These are phyloP conservation scores for Sugiyamaella floridensis DNA, from an alignment of 805 yeast genomes.

Conservation along the genomic window DNA sequence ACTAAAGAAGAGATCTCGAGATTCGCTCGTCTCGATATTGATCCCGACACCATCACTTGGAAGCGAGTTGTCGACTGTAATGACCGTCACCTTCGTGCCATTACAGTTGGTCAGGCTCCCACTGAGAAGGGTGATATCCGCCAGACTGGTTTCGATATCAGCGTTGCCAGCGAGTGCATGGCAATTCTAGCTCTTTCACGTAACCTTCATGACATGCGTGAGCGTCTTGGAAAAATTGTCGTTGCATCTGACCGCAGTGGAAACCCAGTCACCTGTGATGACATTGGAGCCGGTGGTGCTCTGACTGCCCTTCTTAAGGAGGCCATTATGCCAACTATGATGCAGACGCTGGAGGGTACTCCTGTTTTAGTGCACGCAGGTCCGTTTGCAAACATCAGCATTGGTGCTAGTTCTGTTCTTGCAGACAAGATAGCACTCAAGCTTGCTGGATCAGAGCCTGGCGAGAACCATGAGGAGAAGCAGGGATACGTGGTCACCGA, in stretches of 20 bases:
- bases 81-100: conserved; percentile 82
- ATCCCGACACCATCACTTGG: conserved; percentile 85
- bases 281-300: conserved; percentile 93
- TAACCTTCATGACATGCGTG: conserved; percentile 74
- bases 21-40: conserved; percentile 81
- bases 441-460: conserved; percentile 62
- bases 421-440: conserved; percentile 92
- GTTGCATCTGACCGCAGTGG: conserved; percentile 74
- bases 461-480: conserved; percentile 31
- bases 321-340: conserved; percentile 90
- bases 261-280: conserved; percentile 86
- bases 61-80: conserved; percentile 91
- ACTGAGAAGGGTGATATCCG: conserved; percentile 87
- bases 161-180: conserved; percentile 96
- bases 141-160: conserved; percentile 87
- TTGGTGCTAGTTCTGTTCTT: conserved; percentile 90
- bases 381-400: conserved; percentile 94
- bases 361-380: conserved; percentile 98
- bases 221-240: conserved; percentile 81
- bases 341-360: conserved; percentile 97
- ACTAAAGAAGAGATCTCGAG: conserved; percentile 64
- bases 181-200: conserved; percentile 84
- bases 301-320: conserved; percentile 90
- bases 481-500: conserved; percentile 90
- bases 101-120: conserved; percentile 86